Conservation (phyloP, 495 filamentous ascomycete genomes). For the Xylaria palmicola region DNA sequence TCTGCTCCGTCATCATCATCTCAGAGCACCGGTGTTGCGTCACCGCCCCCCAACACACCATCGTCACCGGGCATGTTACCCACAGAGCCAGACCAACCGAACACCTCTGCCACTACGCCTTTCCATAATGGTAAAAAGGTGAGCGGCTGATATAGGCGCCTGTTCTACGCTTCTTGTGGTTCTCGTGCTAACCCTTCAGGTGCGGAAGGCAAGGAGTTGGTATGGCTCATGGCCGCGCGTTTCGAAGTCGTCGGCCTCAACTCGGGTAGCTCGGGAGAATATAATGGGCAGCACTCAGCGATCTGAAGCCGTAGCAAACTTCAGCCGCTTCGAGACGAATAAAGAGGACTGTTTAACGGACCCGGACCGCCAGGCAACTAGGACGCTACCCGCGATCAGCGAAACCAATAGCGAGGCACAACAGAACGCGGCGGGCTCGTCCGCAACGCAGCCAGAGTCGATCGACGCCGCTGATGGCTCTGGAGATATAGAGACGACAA, state of each 20-base stretch:
- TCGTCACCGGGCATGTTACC: constrained; percentile 21
- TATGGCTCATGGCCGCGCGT: constrained; percentile 65
- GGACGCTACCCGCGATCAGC: constrained; percentile 28
- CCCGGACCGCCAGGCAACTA: constrained; percentile 21
- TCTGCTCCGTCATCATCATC: constrained; percentile 26
- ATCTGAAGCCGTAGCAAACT: constrained; percentile 39
- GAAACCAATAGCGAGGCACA: constrained; percentile 22
- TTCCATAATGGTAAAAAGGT: constrained; percentile 21
- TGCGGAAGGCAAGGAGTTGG: constrained; percentile 61
- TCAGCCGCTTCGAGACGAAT: constrained; percentile 47
- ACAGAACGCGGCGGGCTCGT: constrained; percentile 26
- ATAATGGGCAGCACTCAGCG: constrained; percentile 58
- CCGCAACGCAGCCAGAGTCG: constrained; percentile 11
- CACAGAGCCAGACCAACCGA: constrained; percentile 15
- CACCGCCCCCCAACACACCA: constrained; percentile 17
- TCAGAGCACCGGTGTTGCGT: constrained; percentile 35
- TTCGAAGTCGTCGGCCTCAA: constrained; percentile 69
- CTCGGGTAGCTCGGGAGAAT: constrained; percentile 73
- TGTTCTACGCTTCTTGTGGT: neutral
- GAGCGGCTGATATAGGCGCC: constrained; percentile 5
- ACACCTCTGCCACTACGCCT: constrained; percentile 18
- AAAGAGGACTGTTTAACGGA: constrained; percentile 30
- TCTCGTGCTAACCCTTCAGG: constrained; percentile 27
- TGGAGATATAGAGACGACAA: neutral
- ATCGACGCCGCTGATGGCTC: neutral